Evolutionary conservation across 805 yeast genomes (phyloP), one percentile per base, ranked within the genome.

Genomic region (Kluyveromyces dobzhanskii): DNA sequence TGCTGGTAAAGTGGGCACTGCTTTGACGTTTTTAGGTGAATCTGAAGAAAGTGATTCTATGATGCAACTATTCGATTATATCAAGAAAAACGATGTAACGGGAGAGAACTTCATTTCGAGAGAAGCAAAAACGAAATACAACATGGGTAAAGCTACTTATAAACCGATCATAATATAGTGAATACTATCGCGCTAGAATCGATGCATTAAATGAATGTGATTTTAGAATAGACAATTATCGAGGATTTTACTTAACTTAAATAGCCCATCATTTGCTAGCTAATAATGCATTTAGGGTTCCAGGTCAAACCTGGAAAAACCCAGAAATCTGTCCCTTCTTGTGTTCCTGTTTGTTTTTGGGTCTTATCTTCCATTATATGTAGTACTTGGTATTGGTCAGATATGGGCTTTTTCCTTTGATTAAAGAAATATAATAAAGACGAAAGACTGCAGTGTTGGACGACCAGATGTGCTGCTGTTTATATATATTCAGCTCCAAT

Each of bases 1-100:
- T 59, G 97, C 95, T 0, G 97, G 97, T 0, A 76, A 74, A 34
- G 56, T 56, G 4, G 98, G 98, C 32, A 67, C 72, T 8, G 81
- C 95, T 4, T 66, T 79, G 10, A 82, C 96, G 0, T 83, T 85
- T 46, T 57, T 87, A 45, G 76, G 74, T 39, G 70, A 70, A 10
- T 69, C 69, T 3, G 88, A 82, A 48, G 65, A 62, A 36, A 58
- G 62, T 11, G 71, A 64, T 1, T 62, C 77, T 1, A 67, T 81
- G 39, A 57, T 60, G 38, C 79, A 72, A 17, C 39, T 59, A 10
- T 45, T 43, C 33, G 46, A 49, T 10, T 57, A 55, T 37, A 46
- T 45, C 57, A 79, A 51, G 66, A 67, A 53, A 63, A 64, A 46
- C 35, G 42, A 54, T 30, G 47, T 51, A 1, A 37, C 48, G 3